Evolutionary conservation across 1,284 basidiomycete species (phyloP).

Genomic region (Ceratobasidium sp.): DNA sequence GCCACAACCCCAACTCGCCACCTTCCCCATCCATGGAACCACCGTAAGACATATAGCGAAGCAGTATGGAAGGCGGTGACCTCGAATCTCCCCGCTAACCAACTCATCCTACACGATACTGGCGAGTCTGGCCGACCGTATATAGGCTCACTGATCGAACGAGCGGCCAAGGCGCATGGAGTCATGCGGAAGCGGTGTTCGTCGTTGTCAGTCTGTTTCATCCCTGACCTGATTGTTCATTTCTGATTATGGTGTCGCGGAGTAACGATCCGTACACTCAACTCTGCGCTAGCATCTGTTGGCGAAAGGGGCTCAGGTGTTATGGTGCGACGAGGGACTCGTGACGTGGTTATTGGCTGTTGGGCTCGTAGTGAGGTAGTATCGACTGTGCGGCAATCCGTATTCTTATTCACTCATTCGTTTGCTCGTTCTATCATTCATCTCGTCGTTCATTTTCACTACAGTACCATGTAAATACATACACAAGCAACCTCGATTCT

Average conservation of each 20-base stretch:
- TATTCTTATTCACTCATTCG: conserved; percentile 7
- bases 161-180: conserved; percentile 30
- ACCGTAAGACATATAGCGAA: conserved; percentile 41
- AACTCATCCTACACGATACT: conserved; percentile 40
- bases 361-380: neutral
- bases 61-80: conserved; percentile 42
- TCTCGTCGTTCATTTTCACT: neutral
- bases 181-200: conserved; percentile 42
- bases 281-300: conserved; percentile 32
- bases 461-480: neutral
- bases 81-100: conserved; percentile 35
- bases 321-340: conserved; percentile 41
- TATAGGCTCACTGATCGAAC: conserved; percentile 31
- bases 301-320: conserved; percentile 41
- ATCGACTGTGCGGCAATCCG: neutral
- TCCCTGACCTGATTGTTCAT: neutral
- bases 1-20: neutral
- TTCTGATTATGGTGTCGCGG: neutral
- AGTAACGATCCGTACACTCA: conserved; percentile 41
- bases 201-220: neutral
- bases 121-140: conserved; percentile 36
- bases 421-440: neutral
- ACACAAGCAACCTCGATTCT: neutral
- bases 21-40: conserved; percentile 14
- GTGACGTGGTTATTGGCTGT: neutral